These are phyloP conservation scores for Dentipellis fragilis DNA, from an alignment of 768 basidiomycete species.

Conservation along the genomic window DNA sequence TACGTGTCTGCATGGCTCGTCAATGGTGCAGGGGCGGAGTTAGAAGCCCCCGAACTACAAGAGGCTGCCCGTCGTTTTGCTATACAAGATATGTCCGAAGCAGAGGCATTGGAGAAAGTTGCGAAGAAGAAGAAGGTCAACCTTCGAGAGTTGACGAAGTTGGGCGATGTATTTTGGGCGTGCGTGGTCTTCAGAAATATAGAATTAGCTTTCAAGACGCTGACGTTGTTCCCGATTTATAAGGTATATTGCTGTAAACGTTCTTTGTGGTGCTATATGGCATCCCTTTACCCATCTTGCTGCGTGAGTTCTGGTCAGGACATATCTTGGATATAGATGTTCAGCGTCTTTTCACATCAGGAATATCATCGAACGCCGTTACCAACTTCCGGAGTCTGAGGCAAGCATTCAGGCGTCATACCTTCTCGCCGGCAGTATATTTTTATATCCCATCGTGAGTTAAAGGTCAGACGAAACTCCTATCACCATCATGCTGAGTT, in stretches of 20 bases:
- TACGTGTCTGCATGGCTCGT: constrained; percentile 55
- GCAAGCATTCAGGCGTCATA: constrained; percentile 63
- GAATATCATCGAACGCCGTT: constrained; percentile 65
- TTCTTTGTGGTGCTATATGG: constrained; percentile 72
- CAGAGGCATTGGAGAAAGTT: constrained; percentile 52
- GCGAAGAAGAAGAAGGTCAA: constrained; percentile 57
- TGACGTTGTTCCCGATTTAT: not conserved
- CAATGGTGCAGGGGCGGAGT: constrained; percentile 45
- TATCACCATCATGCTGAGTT: not conserved
- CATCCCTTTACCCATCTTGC: constrained; percentile 69
- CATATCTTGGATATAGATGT: not conserved
- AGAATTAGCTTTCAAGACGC: no score
- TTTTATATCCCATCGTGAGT: constrained; percentile 61
- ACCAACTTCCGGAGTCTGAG: constrained; percentile 44
- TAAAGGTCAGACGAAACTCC: not conserved
- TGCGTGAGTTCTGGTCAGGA: constrained; percentile 34
- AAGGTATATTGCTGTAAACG: constrained; percentile 67
- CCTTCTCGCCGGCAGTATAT: constrained; percentile 55
- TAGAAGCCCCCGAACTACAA: constrained; percentile 53
- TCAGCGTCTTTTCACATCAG: constrained; percentile 23
- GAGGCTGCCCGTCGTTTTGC: constrained; percentile 37
- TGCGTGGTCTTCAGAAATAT: constrained; percentile 23
- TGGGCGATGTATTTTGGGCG: constrained; percentile 77
- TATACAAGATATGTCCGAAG: constrained; percentile 39
- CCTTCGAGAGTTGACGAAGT: constrained; percentile 46